Conservation (phyloP, 2,329 filamentous ascomycete genomes). For the Fusarium concolor region DNA sequence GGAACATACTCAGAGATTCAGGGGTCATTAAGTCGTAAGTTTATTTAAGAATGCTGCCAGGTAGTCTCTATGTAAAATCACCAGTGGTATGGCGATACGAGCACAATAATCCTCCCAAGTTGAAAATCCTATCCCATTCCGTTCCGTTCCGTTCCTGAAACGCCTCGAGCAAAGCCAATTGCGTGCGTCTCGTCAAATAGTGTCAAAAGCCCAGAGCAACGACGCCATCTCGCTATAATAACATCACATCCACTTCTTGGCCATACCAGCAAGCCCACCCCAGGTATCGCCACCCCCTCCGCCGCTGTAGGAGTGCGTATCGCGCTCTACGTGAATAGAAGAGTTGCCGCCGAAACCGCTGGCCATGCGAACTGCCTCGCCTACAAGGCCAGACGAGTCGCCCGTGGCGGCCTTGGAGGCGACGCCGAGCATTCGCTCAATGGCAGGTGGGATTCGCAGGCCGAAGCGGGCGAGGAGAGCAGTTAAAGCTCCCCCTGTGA, state of each 20-base stretch:
- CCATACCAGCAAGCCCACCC: constrained; percentile 53
- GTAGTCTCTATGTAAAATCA: constrained; percentile 19
- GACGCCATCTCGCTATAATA: constrained; percentile 7
- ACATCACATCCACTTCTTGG: constrained; percentile 57
- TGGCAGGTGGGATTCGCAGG: constrained; percentile 74
- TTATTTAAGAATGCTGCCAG: constrained; percentile 33
- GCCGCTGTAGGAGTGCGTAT: constrained; percentile 52
- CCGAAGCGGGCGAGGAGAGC: constrained; percentile 84
- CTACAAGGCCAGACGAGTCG: constrained; percentile 61
- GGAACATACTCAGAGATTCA: not conserved
- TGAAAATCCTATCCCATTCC: constrained; percentile 1
- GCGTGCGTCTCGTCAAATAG: constrained; percentile 19
- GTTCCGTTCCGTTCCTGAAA: constrained; percentile 34
- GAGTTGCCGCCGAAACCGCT: constrained; percentile 48
- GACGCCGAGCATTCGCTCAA: constrained; percentile 69
- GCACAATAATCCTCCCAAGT: constrained; percentile 14
- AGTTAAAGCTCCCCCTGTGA: constrained; percentile 84
- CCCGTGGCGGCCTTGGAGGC: constrained; percentile 63
- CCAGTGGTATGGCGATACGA: constrained; percentile 2
- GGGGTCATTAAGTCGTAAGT: constrained; percentile 36
- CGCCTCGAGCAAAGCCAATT: constrained; percentile 34
- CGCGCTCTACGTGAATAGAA: constrained; percentile 50
- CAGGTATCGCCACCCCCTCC: constrained; percentile 50
- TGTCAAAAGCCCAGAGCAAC: constrained; percentile 4
- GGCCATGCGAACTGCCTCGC: constrained; percentile 68